Conservation (phyloP, 2,329 filamentous ascomycete genomes). For the Clarireedia homoeocarpa region DNA sequence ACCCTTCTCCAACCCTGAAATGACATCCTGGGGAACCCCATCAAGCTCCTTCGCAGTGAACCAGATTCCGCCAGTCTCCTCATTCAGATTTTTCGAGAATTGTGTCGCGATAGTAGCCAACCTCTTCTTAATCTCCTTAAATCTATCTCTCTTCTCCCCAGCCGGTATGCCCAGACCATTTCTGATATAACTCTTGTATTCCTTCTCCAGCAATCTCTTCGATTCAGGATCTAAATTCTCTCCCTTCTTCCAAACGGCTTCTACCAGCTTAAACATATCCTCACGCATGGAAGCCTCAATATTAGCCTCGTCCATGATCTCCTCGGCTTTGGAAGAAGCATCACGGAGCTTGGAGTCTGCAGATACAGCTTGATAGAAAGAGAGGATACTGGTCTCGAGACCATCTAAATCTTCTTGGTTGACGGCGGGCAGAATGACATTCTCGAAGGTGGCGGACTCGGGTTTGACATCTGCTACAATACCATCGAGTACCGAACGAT, state of each 20-base stretch:
- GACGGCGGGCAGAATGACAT: constrained; percentile 57
- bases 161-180: constrained; percentile 67
- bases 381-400: constrained; percentile 57
- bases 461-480: constrained; percentile 50
- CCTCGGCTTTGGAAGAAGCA: constrained; percentile 69
- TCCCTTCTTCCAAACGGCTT: constrained; percentile 48
- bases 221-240: constrained; percentile 62
- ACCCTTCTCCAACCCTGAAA: constrained; percentile 62
- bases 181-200: constrained; percentile 67
- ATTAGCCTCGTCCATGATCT: constrained; percentile 65
- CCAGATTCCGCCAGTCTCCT: constrained; percentile 76
- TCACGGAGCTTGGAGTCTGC: constrained; percentile 60
- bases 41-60: constrained; percentile 66
- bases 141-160: constrained; percentile 64
- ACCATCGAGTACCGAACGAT: constrained; percentile 53
- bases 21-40: constrained; percentile 65
- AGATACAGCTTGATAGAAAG: constrained; percentile 76
- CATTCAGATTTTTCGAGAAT: constrained; percentile 74
- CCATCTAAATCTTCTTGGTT: constrained; percentile 60
- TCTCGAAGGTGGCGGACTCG: constrained; percentile 44
- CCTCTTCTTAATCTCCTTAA: constrained; percentile 81
- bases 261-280: constrained; percentile 64
- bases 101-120: constrained; percentile 66
- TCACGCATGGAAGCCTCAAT: constrained; percentile 78
- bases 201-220: constrained; percentile 65